Evolutionary conservation across 805 yeast genomes (phyloP).

Genomic region (Danielia reshetovae): DNA sequence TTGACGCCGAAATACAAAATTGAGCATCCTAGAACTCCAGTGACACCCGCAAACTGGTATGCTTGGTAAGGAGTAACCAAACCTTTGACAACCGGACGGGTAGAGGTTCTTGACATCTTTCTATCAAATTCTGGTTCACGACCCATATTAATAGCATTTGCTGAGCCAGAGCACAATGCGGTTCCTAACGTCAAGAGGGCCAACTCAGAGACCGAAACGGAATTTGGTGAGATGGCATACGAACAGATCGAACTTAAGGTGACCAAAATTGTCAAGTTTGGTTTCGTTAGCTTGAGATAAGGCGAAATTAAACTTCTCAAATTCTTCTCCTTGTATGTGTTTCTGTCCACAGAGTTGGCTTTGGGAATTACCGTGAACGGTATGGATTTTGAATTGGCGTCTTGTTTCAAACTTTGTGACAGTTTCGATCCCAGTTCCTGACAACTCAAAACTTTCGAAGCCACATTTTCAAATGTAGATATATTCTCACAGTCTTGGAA

Average conservation of each 20-base stretch:
- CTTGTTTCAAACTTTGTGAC: slow-evolving; percentile 14
- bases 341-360: not conserved
- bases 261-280: slow-evolving; percentile 80
- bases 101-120: slow-evolving; percentile 81
- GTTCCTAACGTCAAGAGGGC: slow-evolving; percentile 80
- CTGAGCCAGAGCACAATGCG: slow-evolving; percentile 83
- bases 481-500: not conserved
- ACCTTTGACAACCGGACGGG: slow-evolving; percentile 89
- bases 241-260: slow-evolving; percentile 91
- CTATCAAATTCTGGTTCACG: slow-evolving; percentile 89
- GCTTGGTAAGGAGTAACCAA: slow-evolving; percentile 73
- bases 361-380: slow-evolving; percentile 59
- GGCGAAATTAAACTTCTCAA: slow-evolving; percentile 38
- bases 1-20: slow-evolving; percentile 79
- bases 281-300: slow-evolving; percentile 83
- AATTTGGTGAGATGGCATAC: slow-evolving; percentile 84
- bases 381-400: slow-evolving; percentile 20
- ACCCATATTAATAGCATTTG: slow-evolving; percentile 96
- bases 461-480: slow-evolving; percentile 34
- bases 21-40: slow-evolving; percentile 69
- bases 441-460: slow-evolving; percentile 42
- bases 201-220: slow-evolving; percentile 69
- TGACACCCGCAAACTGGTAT: slow-evolving; percentile 66
- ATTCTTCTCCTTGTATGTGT: slow-evolving; percentile 10
- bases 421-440: slow-evolving; percentile 33